Conservation (phyloP, 352 stramenopile species). For the Plasmopara halstedii region DNA sequence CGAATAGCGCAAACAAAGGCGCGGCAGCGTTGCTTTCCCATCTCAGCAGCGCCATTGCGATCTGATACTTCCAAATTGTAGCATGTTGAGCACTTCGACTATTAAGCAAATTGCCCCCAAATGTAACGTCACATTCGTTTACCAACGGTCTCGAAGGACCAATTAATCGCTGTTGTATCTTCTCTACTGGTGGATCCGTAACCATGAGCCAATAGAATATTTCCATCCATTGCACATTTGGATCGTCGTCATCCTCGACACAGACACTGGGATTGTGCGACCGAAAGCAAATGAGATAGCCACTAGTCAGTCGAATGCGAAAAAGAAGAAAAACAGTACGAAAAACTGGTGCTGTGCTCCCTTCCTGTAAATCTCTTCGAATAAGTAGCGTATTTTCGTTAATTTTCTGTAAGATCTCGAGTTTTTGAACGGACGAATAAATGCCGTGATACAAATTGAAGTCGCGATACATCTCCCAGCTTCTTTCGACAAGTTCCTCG, state of each 20-base stretch:
- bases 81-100: constrained; percentile 51
- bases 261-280: constrained; percentile 58
- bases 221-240: constrained; percentile 70
- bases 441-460: constrained; percentile 69
- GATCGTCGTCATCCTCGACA: constrained; percentile 45
- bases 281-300: constrained; percentile 65
- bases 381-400: constrained; percentile 76
- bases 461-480: constrained; percentile 78
- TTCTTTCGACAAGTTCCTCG: constrained; percentile 64
- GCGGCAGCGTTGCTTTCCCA: constrained; percentile 77
- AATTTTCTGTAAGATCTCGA: constrained; percentile 69
- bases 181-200: constrained; percentile 27
- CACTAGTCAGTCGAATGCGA: constrained; percentile 43
- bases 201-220: constrained; percentile 79
- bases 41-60: constrained; percentile 63
- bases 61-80: constrained; percentile 75
- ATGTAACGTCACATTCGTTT: constrained; percentile 49
- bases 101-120: constrained; percentile 64
- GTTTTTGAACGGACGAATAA: constrained; percentile 69
- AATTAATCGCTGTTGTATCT: constrained; percentile 3
- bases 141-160: constrained; percentile 13
- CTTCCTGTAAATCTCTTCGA: constrained; percentile 63
- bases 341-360: constrained; percentile 49
- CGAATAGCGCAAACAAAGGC: constrained; percentile 58
- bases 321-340: constrained; percentile 72